phyloP scores from a whole-genome alignment of 768 basidiomycete species.

The Lactifluus rugatus region DNA sequence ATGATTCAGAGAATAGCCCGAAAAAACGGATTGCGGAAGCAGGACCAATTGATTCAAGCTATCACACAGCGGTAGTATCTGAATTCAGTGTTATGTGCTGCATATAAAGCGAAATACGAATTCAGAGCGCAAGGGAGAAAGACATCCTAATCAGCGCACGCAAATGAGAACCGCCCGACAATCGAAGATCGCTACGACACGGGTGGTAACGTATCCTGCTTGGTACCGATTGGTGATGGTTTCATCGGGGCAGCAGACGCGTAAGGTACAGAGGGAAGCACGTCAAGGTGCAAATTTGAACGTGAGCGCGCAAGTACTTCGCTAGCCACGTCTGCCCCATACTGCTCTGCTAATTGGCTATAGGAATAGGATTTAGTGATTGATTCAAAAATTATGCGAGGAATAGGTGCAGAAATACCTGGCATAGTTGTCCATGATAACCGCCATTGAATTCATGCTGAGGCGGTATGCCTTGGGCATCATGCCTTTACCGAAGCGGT shows the following conservation, averaged over 20 bases:
- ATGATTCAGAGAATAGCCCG: not conserved
- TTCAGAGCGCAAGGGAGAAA: not conserved
- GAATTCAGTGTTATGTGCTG: not conserved
- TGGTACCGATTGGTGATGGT: not conserved
- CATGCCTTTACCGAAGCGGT: conserved; percentile 82
- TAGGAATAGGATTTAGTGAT: not conserved
- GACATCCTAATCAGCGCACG: not conserved
- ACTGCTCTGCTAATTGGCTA: conserved; percentile 68
- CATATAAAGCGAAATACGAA: not conserved
- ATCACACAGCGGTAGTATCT: not conserved
- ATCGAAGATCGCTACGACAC: not conserved
- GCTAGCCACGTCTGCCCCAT: conserved; percentile 53
- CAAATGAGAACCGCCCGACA: not conserved
- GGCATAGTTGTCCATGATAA: conserved; percentile 80
- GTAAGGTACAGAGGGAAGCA: conserved; percentile 26
- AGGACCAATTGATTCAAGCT: not conserved
- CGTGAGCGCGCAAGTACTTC: conserved; percentile 51
- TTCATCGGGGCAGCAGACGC: not conserved
- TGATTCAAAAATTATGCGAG: not conserved
- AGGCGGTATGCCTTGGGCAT: conserved; percentile 78
- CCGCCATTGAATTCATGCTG: conserved; percentile 62
- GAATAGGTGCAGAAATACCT: conserved; percentile 36
- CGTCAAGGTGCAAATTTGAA: conserved; percentile 37
- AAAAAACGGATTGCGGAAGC: not conserved
- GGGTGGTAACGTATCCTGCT: not conserved